Evolutionary conservation across 768 basidiomycete species (phyloP), one percentile per base, ranked within the genome.

Genomic region (Leucocoprinus leucothites): DNA sequence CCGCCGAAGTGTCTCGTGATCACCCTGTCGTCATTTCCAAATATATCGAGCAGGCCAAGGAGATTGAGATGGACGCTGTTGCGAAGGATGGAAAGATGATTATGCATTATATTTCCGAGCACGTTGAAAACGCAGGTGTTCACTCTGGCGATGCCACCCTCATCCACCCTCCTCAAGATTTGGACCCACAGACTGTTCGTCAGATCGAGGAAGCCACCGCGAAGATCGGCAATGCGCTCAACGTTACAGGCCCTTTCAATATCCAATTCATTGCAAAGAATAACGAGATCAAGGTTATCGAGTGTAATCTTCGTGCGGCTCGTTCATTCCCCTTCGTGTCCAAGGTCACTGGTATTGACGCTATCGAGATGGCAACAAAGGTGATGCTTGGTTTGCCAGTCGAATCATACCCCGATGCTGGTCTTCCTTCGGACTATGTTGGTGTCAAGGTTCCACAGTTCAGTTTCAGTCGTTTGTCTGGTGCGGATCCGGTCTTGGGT

Each of bases 191-290:
- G 67, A 98, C 96, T 4, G 94, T 99, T 47, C 84, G 89, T 50
- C 93, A 92, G 66, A 98, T 99, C 64, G 94, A 94, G 69, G 91
- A 94, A 65, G 97, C 97, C 6, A 98, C 96, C 1, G 87, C 86
- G 40, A 99, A 98, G 79, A 98, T 99, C 59, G 97, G 94, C 26
- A 91, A 94, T 56, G 96, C 97, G 13, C 83, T 99, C 56, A 97
- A 98, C 67, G 95, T 98, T 44, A 98, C 96, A 4, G 97, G 96
- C 5, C 96, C 96, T 1, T 98, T 89, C 84, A 99, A 99, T 68
- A 99, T 99, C 67, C 96, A 99, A 76, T 98, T 99, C 74, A 98
- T 99, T 63, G 96, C 96, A 48, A 99, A 99, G 82, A 91, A 99
- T 75, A 98, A 98, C 75, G 96, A 98, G 72, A 98, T 99, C 80